Percentiles rank a stretch among this genome's conserved stretches.
Evolutionary conservation across 805 yeast genomes (phyloP).

Genomic region (Teunomyces cretensis): DNA sequence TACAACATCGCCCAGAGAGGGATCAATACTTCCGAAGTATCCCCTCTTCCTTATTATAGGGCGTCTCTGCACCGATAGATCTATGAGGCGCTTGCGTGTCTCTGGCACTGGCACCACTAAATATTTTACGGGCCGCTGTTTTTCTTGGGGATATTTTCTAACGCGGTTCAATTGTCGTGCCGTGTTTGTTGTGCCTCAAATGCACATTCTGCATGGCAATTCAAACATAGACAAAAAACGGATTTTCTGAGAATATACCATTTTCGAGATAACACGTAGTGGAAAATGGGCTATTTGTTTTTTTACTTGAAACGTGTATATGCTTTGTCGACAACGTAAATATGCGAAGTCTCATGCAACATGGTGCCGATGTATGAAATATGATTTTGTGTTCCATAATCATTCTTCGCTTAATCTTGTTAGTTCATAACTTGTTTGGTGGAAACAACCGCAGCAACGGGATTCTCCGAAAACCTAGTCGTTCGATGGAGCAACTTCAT

Average conservation of each 20-base stretch:
- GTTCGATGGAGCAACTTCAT: background rate
- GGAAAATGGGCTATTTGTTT: background rate
- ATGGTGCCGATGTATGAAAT: slow-evolving; percentile 3
- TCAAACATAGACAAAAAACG: background rate
- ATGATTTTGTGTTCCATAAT: background rate
- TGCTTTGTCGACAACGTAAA: background rate
- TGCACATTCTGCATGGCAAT: background rate
- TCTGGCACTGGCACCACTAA: no score
- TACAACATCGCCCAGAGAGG: background rate
- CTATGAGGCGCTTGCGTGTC: no score
- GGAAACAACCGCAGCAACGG: slow-evolving; percentile 1
- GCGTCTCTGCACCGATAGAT: no score
- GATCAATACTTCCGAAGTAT: no score
- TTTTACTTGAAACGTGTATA: slow-evolving; percentile 1
- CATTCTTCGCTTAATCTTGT: slow-evolving; percentile 1
- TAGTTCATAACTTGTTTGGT: background rate
- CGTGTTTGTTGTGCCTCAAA: background rate
- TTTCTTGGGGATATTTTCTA: no score
- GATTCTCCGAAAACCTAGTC: background rate
- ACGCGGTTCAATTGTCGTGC: no score
- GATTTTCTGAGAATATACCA: background rate
- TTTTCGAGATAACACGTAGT: background rate
- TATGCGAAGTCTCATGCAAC: slow-evolving; percentile 1
- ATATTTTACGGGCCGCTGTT: no score
- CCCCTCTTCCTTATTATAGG: no score